Conservation (phyloP, 805 yeast genomes). For the Zygosaccharomyces pseudorouxii region DNA sequence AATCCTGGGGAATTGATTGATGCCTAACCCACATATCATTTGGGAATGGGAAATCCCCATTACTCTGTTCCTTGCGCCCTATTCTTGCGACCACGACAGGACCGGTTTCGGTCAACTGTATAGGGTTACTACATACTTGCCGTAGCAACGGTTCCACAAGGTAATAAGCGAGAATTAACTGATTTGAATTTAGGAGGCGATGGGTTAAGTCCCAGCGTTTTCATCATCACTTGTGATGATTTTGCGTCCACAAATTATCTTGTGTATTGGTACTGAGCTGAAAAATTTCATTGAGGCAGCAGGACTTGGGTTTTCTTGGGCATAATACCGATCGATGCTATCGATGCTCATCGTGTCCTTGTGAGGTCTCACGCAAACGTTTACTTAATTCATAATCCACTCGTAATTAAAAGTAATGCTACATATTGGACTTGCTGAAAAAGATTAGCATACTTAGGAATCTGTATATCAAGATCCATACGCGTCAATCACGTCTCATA, state of each 20-base stretch:
- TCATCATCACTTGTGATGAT: background rate
- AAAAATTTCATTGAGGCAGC: background rate
- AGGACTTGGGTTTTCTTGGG: background rate
- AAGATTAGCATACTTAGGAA: background rate
- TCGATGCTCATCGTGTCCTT: background rate
- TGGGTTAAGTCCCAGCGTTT: background rate
- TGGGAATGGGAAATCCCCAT: no score
- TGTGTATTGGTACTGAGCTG: background rate
- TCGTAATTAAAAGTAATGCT: background rate
- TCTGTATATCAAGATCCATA: background rate
- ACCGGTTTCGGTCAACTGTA: background rate
- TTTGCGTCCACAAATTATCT: background rate
- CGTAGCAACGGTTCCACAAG: constrained; percentile 4
- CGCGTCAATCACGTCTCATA: background rate
- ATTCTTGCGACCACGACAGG: background rate
- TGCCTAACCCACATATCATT: no score
- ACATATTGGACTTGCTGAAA: background rate
- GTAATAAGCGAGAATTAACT: background rate
- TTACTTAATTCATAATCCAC: background rate
- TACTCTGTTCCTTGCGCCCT: background rate
- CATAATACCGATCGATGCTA: background rate
- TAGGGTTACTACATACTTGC: background rate
- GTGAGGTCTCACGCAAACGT: background rate
- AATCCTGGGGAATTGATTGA: no score
- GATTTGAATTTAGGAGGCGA: background rate